Conservation (phyloP, 163 green algal genomes). For the Picocystis sp. region DNA sequence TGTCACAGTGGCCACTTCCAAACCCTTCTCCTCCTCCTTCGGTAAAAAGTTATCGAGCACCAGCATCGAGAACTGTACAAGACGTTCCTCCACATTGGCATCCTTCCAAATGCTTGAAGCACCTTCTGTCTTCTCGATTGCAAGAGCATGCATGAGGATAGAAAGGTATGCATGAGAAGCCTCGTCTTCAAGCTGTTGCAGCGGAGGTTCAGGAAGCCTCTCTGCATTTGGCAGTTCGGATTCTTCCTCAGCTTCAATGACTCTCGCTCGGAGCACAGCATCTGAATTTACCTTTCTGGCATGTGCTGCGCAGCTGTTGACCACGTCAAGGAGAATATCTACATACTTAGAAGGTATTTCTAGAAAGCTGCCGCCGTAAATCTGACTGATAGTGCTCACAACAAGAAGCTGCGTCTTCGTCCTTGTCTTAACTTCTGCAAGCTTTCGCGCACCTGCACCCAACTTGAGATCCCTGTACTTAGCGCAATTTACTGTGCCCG, state of each 20-base stretch:
- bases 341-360: neutral
- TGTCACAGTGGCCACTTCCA: too few species aligned
- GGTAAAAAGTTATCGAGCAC: too few species aligned
- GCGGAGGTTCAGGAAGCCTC: conserved; percentile 59
- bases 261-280: conserved; percentile 31
- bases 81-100: too few species aligned
- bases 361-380: neutral
- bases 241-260: conserved; percentile 17
- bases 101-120: too few species aligned
- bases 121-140: neutral
- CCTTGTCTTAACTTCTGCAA: conserved; percentile 45
- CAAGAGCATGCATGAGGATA: conserved; percentile 43
- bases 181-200: conserved; percentile 80
- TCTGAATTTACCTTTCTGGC: conserved; percentile 40
- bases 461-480: neutral
- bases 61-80: too few species aligned
- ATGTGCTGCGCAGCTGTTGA: conserved; percentile 30
- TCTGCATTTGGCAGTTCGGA: conserved; percentile 13
- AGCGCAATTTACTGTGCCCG: neutral
- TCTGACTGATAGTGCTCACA: conserved; percentile 18
- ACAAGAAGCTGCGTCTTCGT: conserved; percentile 65
- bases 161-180: conserved; percentile 61
- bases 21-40: too few species aligned
- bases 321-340: conserved; percentile 26
- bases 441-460: conserved; percentile 34